Conservation (phyloP, 1,284 basidiomycete species). For the Fomes fomentarius region DNA sequence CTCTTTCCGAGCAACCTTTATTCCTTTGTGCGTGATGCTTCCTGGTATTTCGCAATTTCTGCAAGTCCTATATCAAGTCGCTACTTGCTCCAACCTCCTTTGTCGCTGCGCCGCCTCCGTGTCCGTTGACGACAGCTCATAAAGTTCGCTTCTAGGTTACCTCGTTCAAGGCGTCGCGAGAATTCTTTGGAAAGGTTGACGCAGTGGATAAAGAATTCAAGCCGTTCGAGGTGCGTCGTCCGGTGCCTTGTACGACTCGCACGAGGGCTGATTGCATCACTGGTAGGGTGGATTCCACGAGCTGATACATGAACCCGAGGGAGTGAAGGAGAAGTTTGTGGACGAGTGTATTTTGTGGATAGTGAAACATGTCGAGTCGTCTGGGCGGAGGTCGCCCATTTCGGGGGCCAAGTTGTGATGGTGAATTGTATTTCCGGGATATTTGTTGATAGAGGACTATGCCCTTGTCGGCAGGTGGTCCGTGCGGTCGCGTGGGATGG, state of each 20-base stretch:
- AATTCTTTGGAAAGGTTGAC: conserved; percentile 62
- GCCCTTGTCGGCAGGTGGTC: conserved; percentile 22
- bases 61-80: background rate
- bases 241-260: conserved; percentile 1
- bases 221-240: conserved; percentile 39
- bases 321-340: conserved; percentile 62
- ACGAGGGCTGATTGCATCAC: background rate
- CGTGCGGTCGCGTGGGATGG: conserved; percentile 27
- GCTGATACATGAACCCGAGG: conserved; percentile 79
- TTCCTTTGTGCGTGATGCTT: no score
- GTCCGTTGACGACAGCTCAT: background rate
- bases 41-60: no score
- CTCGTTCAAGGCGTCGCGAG: conserved; percentile 58
- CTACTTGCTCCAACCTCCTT: no score
- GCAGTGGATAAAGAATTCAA: conserved; percentile 64
- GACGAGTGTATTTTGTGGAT: conserved; percentile 63
- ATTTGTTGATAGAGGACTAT: conserved; percentile 2
- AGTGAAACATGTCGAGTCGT: conserved; percentile 33
- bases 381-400: background rate
- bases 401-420: conserved; percentile 12
- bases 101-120: no score
- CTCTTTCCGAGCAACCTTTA: no score
- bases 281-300: conserved; percentile 79
- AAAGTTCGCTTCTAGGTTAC: conserved; percentile 49
- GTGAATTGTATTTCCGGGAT: conserved; percentile 7